Evolutionary conservation across 768 basidiomycete species (phyloP), one percentile per base, ranked within the genome.

Genomic region (Psilocybe subaeruginosa): DNA sequence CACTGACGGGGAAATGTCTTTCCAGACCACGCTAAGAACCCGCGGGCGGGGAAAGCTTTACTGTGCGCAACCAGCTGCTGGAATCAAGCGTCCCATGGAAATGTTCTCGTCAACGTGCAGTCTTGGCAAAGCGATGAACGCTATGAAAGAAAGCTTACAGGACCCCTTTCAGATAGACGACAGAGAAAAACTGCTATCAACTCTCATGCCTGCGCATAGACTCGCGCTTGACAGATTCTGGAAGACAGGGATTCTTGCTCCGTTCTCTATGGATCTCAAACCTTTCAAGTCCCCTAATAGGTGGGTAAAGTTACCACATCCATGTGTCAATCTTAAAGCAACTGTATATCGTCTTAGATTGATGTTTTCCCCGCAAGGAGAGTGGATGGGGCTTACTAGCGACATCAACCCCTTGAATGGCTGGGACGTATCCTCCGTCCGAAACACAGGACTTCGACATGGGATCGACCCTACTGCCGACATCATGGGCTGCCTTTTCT

Each of bases 361-460:
- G 35, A 75, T 83, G 50, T 86, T 84, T 64, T 74, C 76, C 3
- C 64, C 78, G 6, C 59, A 74, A 52, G 82, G 85, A 11, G 67
- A 73, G 54, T 85, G 83, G 83, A 64, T 83, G 23, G 73, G 75
- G 12, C 72, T 72, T 52, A 66, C 69, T 14, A 76, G 78, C 37
- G 72, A 68, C 33, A 73, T 78, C 3, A 81, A 78, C 46, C 83
- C 85, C 0, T 73, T 86, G 0, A 74, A 73, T 37, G 80, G 80
- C 17, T 86, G 83, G 83, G 77, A 83, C 64, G 53, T 80, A n/a
- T 69, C 78, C 27, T 64, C 73, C n/a, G 76, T 84, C 17, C 69
- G 77, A 35, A 59, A 66, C 14, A 71, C 76, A 0, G 82, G 82
- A n/a, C 62, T 58, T 41, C 74, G 70, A 45, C 62, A 75, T 54